A percentile compares a stretch with the other conserved stretches of the same genome.
These are phyloP conservation scores for Tephrocybe sp. DNA, from an alignment of 768 basidiomycete species.

Conservation along the genomic window DNA sequence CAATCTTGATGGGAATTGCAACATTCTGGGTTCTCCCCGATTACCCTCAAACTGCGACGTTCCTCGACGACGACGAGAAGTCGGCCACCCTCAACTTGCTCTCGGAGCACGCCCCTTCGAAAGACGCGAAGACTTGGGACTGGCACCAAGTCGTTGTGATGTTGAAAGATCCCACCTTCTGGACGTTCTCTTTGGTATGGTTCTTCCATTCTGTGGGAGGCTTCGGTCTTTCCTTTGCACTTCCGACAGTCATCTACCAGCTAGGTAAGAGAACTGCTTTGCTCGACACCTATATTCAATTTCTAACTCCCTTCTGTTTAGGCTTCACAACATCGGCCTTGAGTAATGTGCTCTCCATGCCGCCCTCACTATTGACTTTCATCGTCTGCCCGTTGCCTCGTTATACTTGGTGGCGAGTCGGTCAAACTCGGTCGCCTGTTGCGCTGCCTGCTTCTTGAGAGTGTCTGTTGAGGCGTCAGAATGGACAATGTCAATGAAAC, in stretches of 20 bases:
- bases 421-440: slow-evolving; percentile 81
- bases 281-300: too few relatives aligned
- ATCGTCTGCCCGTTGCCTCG: slow-evolving; percentile 53
- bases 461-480: slow-evolving; percentile 46
- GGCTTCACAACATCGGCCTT: slow-evolving; percentile 15
- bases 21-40: slow-evolving; percentile 14
- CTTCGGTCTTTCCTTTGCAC: slow-evolving; percentile 12
- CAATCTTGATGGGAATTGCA: slow-evolving; percentile 11
- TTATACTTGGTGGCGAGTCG: slow-evolving; percentile 80
- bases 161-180: slow-evolving; percentile 12
- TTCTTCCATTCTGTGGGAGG: slow-evolving; percentile 17
- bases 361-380: slow-evolving; percentile 11
- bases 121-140: slow-evolving; percentile 13
- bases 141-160: slow-evolving; percentile 7
- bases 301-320: not conserved
- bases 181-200: slow-evolving; percentile 9
- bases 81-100: slow-evolving; percentile 3
- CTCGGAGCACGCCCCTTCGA: slow-evolving; percentile 9
- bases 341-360: slow-evolving; percentile 16
- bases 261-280: not conserved
- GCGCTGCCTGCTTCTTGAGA: slow-evolving; percentile 78
- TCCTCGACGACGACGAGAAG: slow-evolving; percentile 11
- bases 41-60: slow-evolving; percentile 15
- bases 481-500: not conserved
- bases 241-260: slow-evolving; percentile 15